Conservation (phyloP, 2,329 filamentous ascomycete species). For the Colletotrichum sp. region DNA sequence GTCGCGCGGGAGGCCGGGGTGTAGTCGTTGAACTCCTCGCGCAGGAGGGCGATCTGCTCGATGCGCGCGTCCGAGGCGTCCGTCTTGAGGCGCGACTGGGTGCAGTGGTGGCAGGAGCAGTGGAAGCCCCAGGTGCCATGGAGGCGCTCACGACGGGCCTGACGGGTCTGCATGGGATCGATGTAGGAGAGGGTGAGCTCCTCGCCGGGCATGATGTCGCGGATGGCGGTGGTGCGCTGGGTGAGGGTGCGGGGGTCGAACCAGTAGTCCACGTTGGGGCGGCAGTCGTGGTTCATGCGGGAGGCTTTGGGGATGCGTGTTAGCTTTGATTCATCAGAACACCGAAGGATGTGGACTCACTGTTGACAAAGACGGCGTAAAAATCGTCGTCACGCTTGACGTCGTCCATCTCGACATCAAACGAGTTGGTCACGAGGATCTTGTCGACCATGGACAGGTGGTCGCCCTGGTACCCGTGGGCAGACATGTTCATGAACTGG, state of each 20-base stretch:
- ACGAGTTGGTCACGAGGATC: conserved; percentile 42
- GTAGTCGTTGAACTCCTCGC: conserved; percentile 35
- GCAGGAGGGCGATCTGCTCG: conserved; percentile 34
- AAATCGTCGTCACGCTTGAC: conserved; percentile 33
- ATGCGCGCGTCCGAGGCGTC: conserved; percentile 42
- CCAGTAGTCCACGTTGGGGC: conserved; percentile 48
- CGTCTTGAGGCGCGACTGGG: conserved; percentile 26
- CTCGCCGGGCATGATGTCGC: conserved; percentile 44
- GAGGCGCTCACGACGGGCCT: conserved; percentile 33
- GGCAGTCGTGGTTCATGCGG: conserved; percentile 50
- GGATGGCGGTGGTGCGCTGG: conserved; percentile 42
- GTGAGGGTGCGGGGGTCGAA: conserved; percentile 42
- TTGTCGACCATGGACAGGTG: conserved; percentile 34
- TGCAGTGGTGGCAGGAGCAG: conserved; percentile 44
- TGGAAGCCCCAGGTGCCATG: conserved; percentile 41
- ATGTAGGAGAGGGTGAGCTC: conserved; percentile 50
- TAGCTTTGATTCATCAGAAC: neutral
- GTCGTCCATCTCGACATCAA: conserved; percentile 39
- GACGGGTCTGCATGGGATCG: conserved; percentile 35
- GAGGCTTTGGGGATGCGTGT: conserved; percentile 30
- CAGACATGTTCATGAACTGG: conserved; percentile 40
- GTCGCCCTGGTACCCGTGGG: conserved; percentile 30
- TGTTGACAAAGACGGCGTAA: conserved; percentile 43
- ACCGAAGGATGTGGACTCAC: conserved; percentile 21
- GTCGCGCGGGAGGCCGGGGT: conserved; percentile 30